Evolutionary conservation across 169 alveolate genomes (phyloP), one percentile per base, ranked within the genome.

Genomic region (Plasmodium relictum): DNA sequence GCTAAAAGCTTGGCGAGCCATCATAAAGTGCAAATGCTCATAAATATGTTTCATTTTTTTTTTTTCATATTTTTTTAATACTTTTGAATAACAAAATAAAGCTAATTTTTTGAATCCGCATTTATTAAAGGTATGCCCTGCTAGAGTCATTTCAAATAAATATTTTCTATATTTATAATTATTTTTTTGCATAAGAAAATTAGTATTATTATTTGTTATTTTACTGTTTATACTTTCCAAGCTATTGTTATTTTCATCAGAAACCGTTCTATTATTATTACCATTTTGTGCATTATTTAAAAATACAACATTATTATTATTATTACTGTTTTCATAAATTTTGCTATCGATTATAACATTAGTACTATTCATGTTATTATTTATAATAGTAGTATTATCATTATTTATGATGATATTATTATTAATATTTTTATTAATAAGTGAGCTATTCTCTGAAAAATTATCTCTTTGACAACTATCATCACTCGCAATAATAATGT

Each of bases 41-140:
- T 80, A 42, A n/a, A 92, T 74, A 63, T 87, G 93, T 16, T 74
- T 90, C 94, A 90, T 88, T 59, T 52, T 48, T 14, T 54, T 54
- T 62, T 78, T 68, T 69, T 86, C 93, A 69, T 87, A 92, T 52
- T 61, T 80, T 26, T 73, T 69, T 39, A 74, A 56, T 24, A 88
- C 92, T 18, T 61, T 63, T 20, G 88, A 72, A 76, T 92, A 92
- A 61, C 94, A 92, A 50, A 90, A 91, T 48, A 92, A 78, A n/a
- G 94, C 94, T 44, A 92, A 70, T 62, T 73, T 88, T 72, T 92
- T 92, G 59, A 74, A 92, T 0, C 94, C 94, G 71, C 92, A 90
- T 68, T 86, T 92, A 52, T 92, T 80, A 69, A 88, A 92, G 14
- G 94, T 92, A 83, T 92, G 94, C 7, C 94, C 94, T 1, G 94